Evolutionary conservation across 352 stramenopile genomes (phyloP).

Genomic region (Thalassiosira ordinaria): DNA sequence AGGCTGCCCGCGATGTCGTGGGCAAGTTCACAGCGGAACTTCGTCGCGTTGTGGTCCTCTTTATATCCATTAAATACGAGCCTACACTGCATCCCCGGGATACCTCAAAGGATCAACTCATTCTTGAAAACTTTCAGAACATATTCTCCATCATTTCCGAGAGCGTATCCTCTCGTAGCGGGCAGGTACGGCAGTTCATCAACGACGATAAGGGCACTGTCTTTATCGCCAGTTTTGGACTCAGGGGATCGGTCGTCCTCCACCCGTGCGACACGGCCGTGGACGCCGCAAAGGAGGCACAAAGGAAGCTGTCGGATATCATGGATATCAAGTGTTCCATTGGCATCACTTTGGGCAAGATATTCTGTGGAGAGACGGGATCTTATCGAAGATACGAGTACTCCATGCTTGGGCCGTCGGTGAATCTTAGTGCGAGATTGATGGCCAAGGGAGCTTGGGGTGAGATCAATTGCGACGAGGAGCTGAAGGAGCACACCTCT

Average conservation of each 20-base stretch:
- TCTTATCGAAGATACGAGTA: constrained; percentile 23
- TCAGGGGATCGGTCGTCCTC: constrained; percentile 51
- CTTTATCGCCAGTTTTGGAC: constrained; percentile 68
- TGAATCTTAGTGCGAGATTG: constrained; percentile 39
- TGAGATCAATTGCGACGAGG: constrained; percentile 45
- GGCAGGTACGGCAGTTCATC: constrained; percentile 72
- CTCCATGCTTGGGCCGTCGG: constrained; percentile 28
- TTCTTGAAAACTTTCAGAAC: constrained; percentile 43
- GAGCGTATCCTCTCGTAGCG: constrained; percentile 33
- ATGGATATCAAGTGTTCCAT: constrained; percentile 48
- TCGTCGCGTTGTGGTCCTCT: constrained; percentile 37
- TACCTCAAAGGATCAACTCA: constrained; percentile 19
- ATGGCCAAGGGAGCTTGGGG: constrained; percentile 39
- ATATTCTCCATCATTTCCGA: constrained; percentile 46
- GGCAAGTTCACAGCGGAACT: constrained; percentile 48
- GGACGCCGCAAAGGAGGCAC: constrained; percentile 36
- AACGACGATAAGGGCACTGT: constrained; percentile 73
- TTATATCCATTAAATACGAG: constrained; percentile 46
- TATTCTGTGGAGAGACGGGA: constrained; percentile 50
- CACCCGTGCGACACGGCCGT: constrained; percentile 31
- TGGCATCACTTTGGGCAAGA: constrained; percentile 45
- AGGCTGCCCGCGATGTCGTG: constrained; percentile 31
- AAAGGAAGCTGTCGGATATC: constrained; percentile 35
- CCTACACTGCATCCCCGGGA: constrained; percentile 30
- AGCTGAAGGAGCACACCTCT: constrained; percentile 27